Conservation (phyloP, 2,329 filamentous ascomycete genomes). For the Ceratocystis lukuohia region DNA sequence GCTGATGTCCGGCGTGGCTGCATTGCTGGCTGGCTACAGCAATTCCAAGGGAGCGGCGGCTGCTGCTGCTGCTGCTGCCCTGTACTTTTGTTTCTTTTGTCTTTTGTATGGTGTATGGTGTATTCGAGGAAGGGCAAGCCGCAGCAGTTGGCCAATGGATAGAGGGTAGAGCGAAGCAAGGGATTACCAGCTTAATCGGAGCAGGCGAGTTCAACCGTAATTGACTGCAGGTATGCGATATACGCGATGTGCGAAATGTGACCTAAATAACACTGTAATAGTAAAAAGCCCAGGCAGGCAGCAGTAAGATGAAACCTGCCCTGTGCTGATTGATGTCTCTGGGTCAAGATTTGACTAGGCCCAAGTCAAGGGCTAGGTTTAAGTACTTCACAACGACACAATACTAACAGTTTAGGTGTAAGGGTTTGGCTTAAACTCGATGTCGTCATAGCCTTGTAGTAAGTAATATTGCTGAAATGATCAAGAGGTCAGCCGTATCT, state of each 20-base stretch:
- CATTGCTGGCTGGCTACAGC: slow-evolving; percentile 25
- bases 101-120: slow-evolving; percentile 22
- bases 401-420: not conserved
- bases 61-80: slow-evolving; percentile 8
- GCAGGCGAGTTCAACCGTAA: not conserved
- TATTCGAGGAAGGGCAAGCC: not conserved
- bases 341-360: not conserved
- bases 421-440: not conserved
- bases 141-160: not conserved
- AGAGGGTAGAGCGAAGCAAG: not conserved
- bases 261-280: not conserved
- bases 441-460: slow-evolving; percentile 3
- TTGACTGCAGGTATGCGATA: slow-evolving; percentile 1
- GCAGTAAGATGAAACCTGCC: not conserved
- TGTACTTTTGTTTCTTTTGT: not conserved
- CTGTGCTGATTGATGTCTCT: not conserved
- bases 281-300: not conserved
- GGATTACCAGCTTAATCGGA: not conserved
- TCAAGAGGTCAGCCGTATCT: not conserved
- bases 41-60: slow-evolving; percentile 20
- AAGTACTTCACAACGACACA: no score
- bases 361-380: no score
- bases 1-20: slow-evolving; percentile 27
- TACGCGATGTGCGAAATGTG: not conserved
- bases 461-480: not conserved